Percentiles rank a stretch among this genome's conserved stretches.
phyloP scores from a whole-genome alignment of 1,139 yeast species.

The Geotrichum cucujoidarum region DNA sequence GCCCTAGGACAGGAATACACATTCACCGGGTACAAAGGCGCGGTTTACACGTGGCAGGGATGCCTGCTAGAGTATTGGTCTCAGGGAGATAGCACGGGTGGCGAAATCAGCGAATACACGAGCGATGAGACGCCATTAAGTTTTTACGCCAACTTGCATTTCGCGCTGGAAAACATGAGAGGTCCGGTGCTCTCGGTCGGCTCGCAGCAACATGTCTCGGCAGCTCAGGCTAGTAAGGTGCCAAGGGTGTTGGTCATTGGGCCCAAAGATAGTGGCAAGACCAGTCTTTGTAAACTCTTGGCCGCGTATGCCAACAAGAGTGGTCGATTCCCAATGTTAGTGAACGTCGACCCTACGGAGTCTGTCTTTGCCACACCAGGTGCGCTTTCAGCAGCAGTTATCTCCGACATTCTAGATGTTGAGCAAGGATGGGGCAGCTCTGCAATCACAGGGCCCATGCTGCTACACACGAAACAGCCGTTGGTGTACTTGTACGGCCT shows the following conservation, averaged over 20 bases:
- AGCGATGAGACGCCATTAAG: conserved; percentile 68
- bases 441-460: conserved; percentile 80
- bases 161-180: conserved; percentile 66
- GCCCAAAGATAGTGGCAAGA: conserved; percentile 67
- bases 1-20: conserved; percentile 63
- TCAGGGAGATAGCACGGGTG: conserved; percentile 7
- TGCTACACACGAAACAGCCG: conserved; percentile 83
- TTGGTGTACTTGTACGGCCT: conserved; percentile 76
- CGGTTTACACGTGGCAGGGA: conserved; percentile 56
- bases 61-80: conserved; percentile 43
- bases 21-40: conserved; percentile 51
- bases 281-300: conserved; percentile 64
- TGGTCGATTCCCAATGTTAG: conserved; percentile 56
- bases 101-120: conserved; percentile 50
- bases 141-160: conserved; percentile 62
- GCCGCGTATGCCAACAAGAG: conserved; percentile 72
- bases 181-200: conserved; percentile 26
- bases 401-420: conserved; percentile 74
- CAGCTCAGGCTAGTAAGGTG: conserved; percentile 22
- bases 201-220: neutral
- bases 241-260: conserved; percentile 79
- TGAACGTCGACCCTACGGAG: conserved; percentile 79
- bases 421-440: conserved; percentile 84
- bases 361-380: conserved; percentile 84
- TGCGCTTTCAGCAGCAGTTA: conserved; percentile 74